phyloP scores from a whole-genome alignment of 2,329 filamentous ascomycete genomes.

The Nannizziopsis arthrosporioides region DNA sequence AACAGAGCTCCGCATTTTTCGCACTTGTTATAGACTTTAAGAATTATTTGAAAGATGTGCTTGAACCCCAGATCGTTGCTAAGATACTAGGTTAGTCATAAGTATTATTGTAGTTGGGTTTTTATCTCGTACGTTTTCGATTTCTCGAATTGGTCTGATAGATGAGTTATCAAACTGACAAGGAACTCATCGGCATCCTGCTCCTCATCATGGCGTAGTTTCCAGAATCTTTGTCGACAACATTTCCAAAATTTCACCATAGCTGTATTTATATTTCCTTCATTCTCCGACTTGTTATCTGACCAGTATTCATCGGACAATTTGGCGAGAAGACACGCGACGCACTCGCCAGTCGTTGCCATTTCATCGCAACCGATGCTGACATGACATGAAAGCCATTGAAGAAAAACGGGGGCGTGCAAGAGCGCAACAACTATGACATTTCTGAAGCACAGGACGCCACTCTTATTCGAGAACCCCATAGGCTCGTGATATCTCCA shows the following conservation, averaged over 20 bases:
- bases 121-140: background rate
- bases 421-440: conserved; percentile 10
- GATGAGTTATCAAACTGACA: conserved; percentile 2
- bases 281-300: background rate
- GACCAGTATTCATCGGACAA: conserved; percentile 11
- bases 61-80: background rate
- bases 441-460: conserved; percentile 14
- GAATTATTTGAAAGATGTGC: conserved; percentile 11
- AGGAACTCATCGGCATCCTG: conserved; percentile 13
- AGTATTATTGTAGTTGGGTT: background rate
- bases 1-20: conserved; percentile 4
- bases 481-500: background rate
- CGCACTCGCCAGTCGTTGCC: background rate
- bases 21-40: conserved; percentile 7
- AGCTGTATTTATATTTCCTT: background rate
- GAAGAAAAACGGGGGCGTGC: conserved; percentile 12
- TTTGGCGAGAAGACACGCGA: conserved; percentile 7
- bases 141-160: background rate
- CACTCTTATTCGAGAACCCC: conserved; percentile 11
- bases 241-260: conserved; percentile 4
- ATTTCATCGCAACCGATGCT: background rate
- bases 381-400: conserved; percentile 12
- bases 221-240: too few species aligned
- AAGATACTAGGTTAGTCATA: background rate
- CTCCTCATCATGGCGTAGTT: background rate